phyloP scores from a whole-genome alignment of 2,329 filamentous ascomycete genomes.

The Dactylellina haptotyla region DNA sequence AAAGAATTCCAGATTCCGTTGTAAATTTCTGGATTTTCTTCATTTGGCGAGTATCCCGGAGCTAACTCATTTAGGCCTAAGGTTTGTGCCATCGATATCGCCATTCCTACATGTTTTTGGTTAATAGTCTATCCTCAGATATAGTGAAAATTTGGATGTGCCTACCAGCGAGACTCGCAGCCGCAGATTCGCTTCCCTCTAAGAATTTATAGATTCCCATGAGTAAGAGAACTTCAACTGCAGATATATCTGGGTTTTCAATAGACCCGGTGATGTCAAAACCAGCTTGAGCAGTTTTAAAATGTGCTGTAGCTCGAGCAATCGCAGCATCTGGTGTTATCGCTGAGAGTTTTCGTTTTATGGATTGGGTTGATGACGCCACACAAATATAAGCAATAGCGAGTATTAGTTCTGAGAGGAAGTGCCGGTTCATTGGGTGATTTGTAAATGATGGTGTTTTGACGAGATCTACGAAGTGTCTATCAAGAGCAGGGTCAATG shows the following conservation, averaged over 20 bases:
- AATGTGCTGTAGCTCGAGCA: slow-evolving; percentile 28
- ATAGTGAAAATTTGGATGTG: neutral
- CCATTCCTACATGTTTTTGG: slow-evolving; percentile 15
- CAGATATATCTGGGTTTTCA: slow-evolving; percentile 43
- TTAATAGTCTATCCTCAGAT: too few species aligned
- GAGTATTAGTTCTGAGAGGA: slow-evolving; percentile 34
- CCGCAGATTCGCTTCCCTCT: slow-evolving; percentile 29
- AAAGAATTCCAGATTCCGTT: slow-evolving; percentile 45
- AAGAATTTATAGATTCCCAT: slow-evolving; percentile 47
- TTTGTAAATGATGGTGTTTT: slow-evolving; percentile 42
- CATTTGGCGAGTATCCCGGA: neutral
- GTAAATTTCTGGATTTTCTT: slow-evolving; percentile 10
- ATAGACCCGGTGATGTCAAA: slow-evolving; percentile 40
- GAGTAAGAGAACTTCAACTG: slow-evolving; percentile 26
- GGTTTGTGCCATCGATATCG: slow-evolving; percentile 48
- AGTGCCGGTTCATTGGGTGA: slow-evolving; percentile 38
- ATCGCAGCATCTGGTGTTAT: slow-evolving; percentile 26
- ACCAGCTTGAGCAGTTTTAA: slow-evolving; percentile 37
- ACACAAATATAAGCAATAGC: slow-evolving; percentile 40
- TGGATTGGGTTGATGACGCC: slow-evolving; percentile 27
- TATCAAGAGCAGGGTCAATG: slow-evolving; percentile 39
- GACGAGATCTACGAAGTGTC: slow-evolving; percentile 40
- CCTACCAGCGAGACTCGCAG: slow-evolving; percentile 36
- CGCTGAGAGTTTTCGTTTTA: slow-evolving; percentile 30
- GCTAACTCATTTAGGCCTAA: slow-evolving; percentile 38